These are phyloP conservation scores for Trypanosoma rangeli DNA, from an alignment of 208 protist species.

Conservation along the genomic window DNA sequence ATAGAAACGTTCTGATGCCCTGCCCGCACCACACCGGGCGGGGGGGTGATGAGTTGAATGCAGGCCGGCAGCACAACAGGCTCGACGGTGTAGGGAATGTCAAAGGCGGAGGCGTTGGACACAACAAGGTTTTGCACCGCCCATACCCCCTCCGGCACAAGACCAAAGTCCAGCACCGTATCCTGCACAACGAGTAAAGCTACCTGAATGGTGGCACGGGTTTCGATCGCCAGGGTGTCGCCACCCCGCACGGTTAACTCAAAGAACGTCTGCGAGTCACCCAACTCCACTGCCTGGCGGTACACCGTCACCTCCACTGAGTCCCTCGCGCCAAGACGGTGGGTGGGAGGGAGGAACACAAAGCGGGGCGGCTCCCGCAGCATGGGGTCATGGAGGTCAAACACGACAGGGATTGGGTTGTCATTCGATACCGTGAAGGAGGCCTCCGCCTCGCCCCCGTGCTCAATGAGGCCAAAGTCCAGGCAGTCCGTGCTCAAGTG, in stretches of 20 bases:
- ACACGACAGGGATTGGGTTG: constrained; percentile 77
- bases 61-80: constrained; percentile 42
- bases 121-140: constrained; percentile 58
- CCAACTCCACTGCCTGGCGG: constrained; percentile 69
- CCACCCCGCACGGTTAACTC: constrained; percentile 80
- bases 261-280: constrained; percentile 88
- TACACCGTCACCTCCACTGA: constrained; percentile 90
- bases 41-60: constrained; percentile 53
- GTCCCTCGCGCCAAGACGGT: constrained; percentile 69
- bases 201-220: constrained; percentile 79
- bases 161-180: constrained; percentile 67
- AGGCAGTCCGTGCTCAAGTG: constrained; percentile 74
- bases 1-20: constrained; percentile 54
- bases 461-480: constrained; percentile 88
- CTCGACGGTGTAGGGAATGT: constrained; percentile 73
- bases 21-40: constrained; percentile 47
- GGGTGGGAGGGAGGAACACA: constrained; percentile 75
- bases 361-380: constrained; percentile 80
- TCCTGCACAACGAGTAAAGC: constrained; percentile 59
- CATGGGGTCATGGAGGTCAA: constrained; percentile 75
- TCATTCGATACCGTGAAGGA: constrained; percentile 89
- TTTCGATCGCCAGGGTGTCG: constrained; percentile 75
- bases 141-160: constrained; percentile 73
- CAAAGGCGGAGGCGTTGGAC: constrained; percentile 74
- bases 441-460: constrained; percentile 60